Percentiles rank a stretch among this genome's conserved stretches.
These are phyloP conservation scores for Saccharata proteae DNA, from an alignment of 2,329 filamentous ascomycete genomes.

Conservation along the genomic window DNA sequence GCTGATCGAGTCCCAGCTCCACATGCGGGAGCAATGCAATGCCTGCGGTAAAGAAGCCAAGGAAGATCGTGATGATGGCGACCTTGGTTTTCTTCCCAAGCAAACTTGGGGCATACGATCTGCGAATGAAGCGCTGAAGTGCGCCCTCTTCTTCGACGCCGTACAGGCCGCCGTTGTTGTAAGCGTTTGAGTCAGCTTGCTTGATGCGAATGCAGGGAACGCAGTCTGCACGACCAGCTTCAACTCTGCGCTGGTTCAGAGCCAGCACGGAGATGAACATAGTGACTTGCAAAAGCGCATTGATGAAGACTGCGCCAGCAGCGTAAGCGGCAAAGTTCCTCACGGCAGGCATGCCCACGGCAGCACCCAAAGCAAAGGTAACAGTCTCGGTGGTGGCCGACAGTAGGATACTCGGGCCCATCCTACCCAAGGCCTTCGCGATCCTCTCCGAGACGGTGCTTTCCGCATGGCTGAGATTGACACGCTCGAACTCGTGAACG, in stretches of 20 bases:
- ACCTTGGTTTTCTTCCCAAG: conserved; percentile 72
- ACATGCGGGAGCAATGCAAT: conserved; percentile 76
- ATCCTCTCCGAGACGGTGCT: conserved; percentile 77
- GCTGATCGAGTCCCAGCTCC: conserved; percentile 80
- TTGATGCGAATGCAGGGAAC: conserved; percentile 79
- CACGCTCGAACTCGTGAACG: conserved; percentile 92
- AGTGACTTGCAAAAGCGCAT: conserved; percentile 90
- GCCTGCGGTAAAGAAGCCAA: conserved; percentile 76
- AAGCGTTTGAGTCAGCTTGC: conserved; percentile 57
- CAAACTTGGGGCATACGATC: conserved; percentile 71
- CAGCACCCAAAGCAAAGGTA: conserved; percentile 82
- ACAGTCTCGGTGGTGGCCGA: conserved; percentile 92
- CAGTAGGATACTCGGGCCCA: conserved; percentile 92
- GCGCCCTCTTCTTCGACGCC: conserved; percentile 73
- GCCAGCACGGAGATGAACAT: conserved; percentile 91
- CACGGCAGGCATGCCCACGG: conserved; percentile 95
- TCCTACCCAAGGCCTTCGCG: conserved; percentile 78
- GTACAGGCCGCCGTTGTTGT: conserved; percentile 50
- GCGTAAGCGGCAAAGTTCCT: conserved; percentile 96
- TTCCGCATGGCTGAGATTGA: conserved; percentile 85
- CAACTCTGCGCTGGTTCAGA: conserved; percentile 81
- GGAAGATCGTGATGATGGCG: conserved; percentile 64
- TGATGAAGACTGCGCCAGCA: conserved; percentile 91
- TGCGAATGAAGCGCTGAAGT: conserved; percentile 80
- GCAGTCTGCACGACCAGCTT: conserved; percentile 80